Percentiles rank a stretch among this genome's conserved stretches.
Conservation (phyloP, 2,329 filamentous ascomycete species). For the Fusarium redolens region DNA sequence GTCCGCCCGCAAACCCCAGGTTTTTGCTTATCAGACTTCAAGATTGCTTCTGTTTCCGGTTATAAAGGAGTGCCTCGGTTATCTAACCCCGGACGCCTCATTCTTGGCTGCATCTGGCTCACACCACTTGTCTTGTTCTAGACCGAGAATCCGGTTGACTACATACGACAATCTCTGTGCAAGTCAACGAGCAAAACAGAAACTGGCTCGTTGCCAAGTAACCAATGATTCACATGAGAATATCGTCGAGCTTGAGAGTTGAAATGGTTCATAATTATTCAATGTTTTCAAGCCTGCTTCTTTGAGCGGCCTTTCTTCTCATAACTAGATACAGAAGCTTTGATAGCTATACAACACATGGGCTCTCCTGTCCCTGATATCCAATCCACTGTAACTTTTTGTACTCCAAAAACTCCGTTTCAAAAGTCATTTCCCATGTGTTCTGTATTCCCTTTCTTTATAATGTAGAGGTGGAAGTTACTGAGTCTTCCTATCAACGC, state of each 20-base stretch:
- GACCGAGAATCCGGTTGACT: not conserved
- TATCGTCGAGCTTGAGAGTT: not conserved
- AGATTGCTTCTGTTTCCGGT: not conserved
- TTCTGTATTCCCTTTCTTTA: constrained; percentile 44
- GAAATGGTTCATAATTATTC: constrained; percentile 25
- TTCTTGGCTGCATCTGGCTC: constrained; percentile 22
- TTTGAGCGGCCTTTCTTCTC: constrained; percentile 30
- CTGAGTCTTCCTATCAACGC: constrained; percentile 42
- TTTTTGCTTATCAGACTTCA: not conserved
- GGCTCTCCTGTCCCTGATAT: constrained; percentile 23
- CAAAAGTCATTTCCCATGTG: constrained; percentile 35
- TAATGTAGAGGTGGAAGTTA: constrained; percentile 37
- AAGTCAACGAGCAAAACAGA: not conserved
- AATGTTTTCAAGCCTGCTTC: constrained; percentile 31
- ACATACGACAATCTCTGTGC: not conserved
- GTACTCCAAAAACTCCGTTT: constrained; percentile 27
- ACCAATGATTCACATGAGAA: constrained; percentile 13
- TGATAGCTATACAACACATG: constrained; percentile 32
- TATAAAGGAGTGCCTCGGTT: constrained; percentile 2
- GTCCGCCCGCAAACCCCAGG: not conserved
- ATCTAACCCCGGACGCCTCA: constrained; percentile 26
- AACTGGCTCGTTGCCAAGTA: not conserved
- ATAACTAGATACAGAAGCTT: constrained; percentile 34
- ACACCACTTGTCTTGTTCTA: constrained; percentile 1
- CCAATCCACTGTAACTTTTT: constrained; percentile 27